Base-by-base conservation (phyloP, 2,329 filamentous ascomycete genomes). In the Alternaria postmessia region DNA sequence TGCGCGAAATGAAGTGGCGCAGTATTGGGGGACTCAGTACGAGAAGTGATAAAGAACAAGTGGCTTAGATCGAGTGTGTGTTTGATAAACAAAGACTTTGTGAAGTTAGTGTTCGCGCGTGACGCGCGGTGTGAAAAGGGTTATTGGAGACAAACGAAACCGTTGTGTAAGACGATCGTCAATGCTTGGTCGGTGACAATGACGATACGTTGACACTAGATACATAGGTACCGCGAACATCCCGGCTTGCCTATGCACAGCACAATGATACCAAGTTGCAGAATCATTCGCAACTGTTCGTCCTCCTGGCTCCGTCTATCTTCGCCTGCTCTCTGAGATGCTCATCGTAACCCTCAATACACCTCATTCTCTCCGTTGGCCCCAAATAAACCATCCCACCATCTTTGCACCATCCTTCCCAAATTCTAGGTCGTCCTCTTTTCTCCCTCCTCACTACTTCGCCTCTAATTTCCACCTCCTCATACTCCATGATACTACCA, bases 151-250 rank as follows among this genome's bases (percentile, higher is more conserved):
- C 44, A 42, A 49, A 56, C 53, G 26, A 26, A n/a, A 2, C n/a
- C 44, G 44, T 51, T 56, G 53, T 49, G 44, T 51, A 5, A 51
- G 43, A 56, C 26, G 42, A 56, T 18, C 28, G 7, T 1, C 7
- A 24, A 11, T n/a, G 18, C 1, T 48, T n/a, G 30, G 4, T 48
- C n/a, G 30, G 30, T 16, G 5, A 41, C 2, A 12, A 41, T 2
- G 28, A 18, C 5, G 5, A 0, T 48, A 30, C 30, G 18, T 8
- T 36, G 34, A 11, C 4, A 7, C 7, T 24, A 0, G 11, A 7
- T 26, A 26, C 24, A 26, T 26, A 7, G 24, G 24, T 26, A 30
- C 11, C 46, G 30, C 16, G 18, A 4, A 24, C 8, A 7, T 46
- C 7, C 4, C 1, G 39, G 28, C n/a, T n/a, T 32, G n/a, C 28